Percentiles rank a stretch among this genome's conserved stretches.
Conservation (phyloP, 73 alveolate genomes). For the Paramecium pentaurelia region DNA sequence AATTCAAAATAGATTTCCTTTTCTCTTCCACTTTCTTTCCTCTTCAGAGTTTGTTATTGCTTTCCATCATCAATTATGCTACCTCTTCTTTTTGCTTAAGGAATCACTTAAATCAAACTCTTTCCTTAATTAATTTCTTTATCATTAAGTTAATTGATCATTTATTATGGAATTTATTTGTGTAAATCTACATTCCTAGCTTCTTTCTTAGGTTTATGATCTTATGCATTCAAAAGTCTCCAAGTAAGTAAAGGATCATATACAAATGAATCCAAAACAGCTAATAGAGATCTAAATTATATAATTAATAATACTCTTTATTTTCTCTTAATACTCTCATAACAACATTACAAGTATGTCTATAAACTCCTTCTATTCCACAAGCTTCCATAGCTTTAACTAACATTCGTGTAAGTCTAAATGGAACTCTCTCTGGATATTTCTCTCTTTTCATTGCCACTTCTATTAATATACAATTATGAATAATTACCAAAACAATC, state of each 20-base stretch:
- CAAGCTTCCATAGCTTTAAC: slow-evolving; percentile 98
- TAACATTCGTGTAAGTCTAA: slow-evolving; percentile 98
- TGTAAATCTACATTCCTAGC: not conserved
- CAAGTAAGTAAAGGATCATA: slow-evolving; percentile 95
- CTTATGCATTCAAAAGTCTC: slow-evolving; percentile 83
- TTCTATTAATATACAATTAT: not conserved
- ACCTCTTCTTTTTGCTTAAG: slow-evolving; percentile 13
- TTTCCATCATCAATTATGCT: not conserved
- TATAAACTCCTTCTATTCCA: slow-evolving; percentile 97
- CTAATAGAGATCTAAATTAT: slow-evolving; percentile 78
- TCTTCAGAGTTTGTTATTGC: not conserved
- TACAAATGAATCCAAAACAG: slow-evolving; percentile 95
- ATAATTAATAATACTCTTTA: slow-evolving; percentile 68
- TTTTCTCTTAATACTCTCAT: slow-evolving; percentile 93
- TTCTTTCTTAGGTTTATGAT: slow-evolving; percentile 70
- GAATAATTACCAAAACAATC: slow-evolving; percentile 86
- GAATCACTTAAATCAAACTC: not conserved
- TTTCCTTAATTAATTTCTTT: not conserved
- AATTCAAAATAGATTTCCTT: slow-evolving; percentile 42
- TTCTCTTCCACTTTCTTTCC: slow-evolving; percentile 58
- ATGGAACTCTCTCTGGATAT: slow-evolving; percentile 99
- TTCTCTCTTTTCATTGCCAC: slow-evolving; percentile 98
- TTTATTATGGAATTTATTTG: not conserved
- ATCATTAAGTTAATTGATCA: not conserved
- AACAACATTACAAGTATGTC: slow-evolving; percentile 94